Base-by-base conservation (phyloP, 2,329 filamentous ascomycete species). In the Metarhizium sp. region DNA sequence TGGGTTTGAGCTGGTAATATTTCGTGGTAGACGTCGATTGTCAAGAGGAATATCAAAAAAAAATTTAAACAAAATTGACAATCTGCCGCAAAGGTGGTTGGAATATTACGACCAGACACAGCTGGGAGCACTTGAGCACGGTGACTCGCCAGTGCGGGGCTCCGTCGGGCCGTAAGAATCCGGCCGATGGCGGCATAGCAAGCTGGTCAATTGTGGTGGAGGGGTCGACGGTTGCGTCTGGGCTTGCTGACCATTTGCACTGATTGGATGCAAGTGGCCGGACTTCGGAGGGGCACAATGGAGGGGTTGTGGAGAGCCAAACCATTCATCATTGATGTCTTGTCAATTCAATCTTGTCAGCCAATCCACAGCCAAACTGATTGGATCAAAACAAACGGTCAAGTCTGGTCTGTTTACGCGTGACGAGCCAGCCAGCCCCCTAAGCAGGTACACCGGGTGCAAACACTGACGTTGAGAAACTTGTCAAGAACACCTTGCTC, bases 101-200 rank as follows among this genome's bases (percentile, higher is more conserved):
- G 32, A 10, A 51, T 25, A 25, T 25, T 4, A 25, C 25, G 4
- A 25, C 25, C 25, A 25, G 25, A 25, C 25, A 25, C 25, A 25
- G 1, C 4, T 25, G 36, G 36, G 36, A 36, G 34, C 13, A 54
- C 14, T 16, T n/a, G 40, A 55, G 53, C 47, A 36, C 43, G 29
- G 47, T 55, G 53, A 48, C 53, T 55, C 16, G 53, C 46, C 36
- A 16, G 36, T 51, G 53, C 53, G 53, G 53, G 53, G 53, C 53
- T 50, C 30, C 16, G 53, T 30, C 53, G 40, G 48, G 40, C 29
- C 42, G 45, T 42, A 40, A 51, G 48, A 45, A 51, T 42, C 42
- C 30, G 48, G 49, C 49, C 53, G 49, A 51, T 55, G 42, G 32
- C 53, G 49, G 51, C 30, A 16, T 8, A 20, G 46, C 46, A 49